Evolutionary conservation across 148 eudicot species (phyloP).

Genomic region (Rhododendron ferrugineum): DNA sequence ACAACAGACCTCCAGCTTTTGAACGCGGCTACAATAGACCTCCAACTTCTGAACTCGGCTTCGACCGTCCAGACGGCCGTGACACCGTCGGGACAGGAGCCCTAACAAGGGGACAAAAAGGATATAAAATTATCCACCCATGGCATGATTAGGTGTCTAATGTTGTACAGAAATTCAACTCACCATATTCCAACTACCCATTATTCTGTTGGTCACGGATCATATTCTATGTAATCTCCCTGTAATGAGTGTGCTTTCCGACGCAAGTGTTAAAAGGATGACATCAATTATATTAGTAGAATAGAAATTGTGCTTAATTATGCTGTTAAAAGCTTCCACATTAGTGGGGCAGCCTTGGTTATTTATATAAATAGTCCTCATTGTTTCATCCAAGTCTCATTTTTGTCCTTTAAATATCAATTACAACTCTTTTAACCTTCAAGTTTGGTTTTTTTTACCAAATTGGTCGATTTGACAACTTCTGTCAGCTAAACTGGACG

Average conservation of each 20-base stretch:
- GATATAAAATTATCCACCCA: slow-evolving; percentile 8
- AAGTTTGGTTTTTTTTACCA: too few species aligned
- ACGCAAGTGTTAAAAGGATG: background rate
- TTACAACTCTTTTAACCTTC: too few species aligned
- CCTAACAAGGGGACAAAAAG: background rate
- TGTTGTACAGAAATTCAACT: background rate
- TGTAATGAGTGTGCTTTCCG: background rate
- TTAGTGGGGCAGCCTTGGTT: background rate
- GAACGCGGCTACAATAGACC: too few species aligned
- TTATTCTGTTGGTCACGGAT: slow-evolving; percentile 6
- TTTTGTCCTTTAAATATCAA: too few species aligned
- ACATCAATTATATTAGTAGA: background rate
- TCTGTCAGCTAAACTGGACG: too few species aligned
- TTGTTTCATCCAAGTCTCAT: too few species aligned
- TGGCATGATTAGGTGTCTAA: slow-evolving; percentile 18
- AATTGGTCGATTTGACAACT: too few species aligned
- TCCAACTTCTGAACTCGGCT: too few species aligned
- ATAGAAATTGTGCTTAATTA: background rate
- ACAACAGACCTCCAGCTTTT: too few species aligned
- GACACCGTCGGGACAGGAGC: too few species aligned
- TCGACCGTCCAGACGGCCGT: background rate
- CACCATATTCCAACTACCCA: slow-evolving; percentile 16
- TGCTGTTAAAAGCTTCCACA: background rate
- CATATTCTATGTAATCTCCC: slow-evolving; percentile 1
- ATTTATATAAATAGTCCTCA: too few species aligned